These are phyloP conservation scores for Moesziomyces parantarcticus DNA, from an alignment of 1,284 basidiomycete species.

Conservation along the genomic window DNA sequence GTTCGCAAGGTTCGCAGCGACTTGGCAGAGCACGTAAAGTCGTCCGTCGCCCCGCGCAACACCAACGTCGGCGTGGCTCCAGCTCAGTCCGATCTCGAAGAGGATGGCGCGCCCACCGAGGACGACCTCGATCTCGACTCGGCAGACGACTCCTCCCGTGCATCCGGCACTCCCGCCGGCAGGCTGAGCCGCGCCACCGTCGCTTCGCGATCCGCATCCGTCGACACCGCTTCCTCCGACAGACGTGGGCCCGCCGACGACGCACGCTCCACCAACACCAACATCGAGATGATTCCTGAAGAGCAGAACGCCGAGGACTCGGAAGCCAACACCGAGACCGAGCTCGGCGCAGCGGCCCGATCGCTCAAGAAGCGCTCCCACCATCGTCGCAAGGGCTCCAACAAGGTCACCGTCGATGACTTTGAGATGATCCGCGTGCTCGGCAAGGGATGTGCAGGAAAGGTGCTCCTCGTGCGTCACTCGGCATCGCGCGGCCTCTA, in stretches of 20 bases:
- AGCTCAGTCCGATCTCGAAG: conserved; percentile 54
- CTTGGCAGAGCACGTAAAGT: conserved; percentile 50
- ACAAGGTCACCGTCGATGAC: conserved; percentile 75
- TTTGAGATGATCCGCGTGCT: conserved; percentile 66
- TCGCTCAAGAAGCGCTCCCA: conserved; percentile 11
- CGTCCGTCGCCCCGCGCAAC: conserved; percentile 53
- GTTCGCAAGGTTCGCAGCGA: conserved; percentile 87
- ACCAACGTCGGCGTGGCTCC: conserved; percentile 56
- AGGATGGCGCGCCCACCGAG: conserved; percentile 49
- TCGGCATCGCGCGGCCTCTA: conserved; percentile 55
- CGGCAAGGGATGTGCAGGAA: conserved; percentile 67
- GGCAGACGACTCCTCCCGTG: conserved; percentile 40
- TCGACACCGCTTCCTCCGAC: conserved; percentile 31
- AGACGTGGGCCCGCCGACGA: conserved; percentile 32
- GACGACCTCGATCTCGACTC: conserved; percentile 54
- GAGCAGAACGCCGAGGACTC: conserved; percentile 34
- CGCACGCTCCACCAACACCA: conserved; percentile 38
- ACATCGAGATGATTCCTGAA: conserved; percentile 57
- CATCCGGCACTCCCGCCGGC: conserved; percentile 20
- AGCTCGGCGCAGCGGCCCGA: conserved; percentile 5
- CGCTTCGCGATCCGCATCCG: conserved; percentile 27
- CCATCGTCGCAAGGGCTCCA: conserved; percentile 32
- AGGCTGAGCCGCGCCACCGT: conserved; percentile 31
- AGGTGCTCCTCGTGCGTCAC: conserved; percentile 65
- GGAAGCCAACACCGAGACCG: conserved; percentile 16